Conservation (phyloP, 129 eudicot species). For the Smallanthus sonchifolius region DNA sequence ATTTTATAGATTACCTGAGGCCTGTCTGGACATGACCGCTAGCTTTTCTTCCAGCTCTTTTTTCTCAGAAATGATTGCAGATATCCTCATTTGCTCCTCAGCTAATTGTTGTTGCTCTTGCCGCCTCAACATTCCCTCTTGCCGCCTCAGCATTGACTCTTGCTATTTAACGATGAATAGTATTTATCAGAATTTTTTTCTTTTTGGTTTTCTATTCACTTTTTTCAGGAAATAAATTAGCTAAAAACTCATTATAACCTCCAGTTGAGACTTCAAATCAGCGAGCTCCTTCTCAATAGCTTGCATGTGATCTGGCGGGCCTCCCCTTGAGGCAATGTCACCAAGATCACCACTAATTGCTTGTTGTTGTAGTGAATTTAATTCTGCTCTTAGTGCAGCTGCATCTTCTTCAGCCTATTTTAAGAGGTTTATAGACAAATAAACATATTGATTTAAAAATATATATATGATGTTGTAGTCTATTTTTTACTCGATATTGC, state of each 20-base stretch:
- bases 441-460: not conserved
- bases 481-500: constrained; percentile 68
- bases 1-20: constrained; percentile 49
- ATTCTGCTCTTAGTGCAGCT: constrained; percentile 81
- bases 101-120: constrained; percentile 71
- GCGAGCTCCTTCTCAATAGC: constrained; percentile 79
- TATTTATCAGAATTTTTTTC: constrained; percentile 10
- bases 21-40: constrained; percentile 44
- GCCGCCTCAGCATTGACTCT: constrained; percentile 49
- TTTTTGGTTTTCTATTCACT: not conserved
- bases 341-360: constrained; percentile 49
- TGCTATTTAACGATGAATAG: constrained; percentile 20
- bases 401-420: constrained; percentile 96
- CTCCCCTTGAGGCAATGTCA: constrained; percentile 49
- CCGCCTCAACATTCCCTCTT: constrained; percentile 72
- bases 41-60: constrained; percentile 77
- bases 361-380: constrained; percentile 79
- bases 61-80: constrained; percentile 66
- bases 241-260: constrained; percentile 44
- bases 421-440: constrained; percentile 21
- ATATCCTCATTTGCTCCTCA: constrained; percentile 63
- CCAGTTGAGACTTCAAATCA: constrained; percentile 60
- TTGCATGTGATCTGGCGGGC: constrained; percentile 63
- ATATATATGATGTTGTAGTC: not conserved
- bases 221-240: not conserved